Evolutionary conservation across 805 yeast species (phyloP).

Genomic region (Sugiyamaella chiloensis): DNA sequence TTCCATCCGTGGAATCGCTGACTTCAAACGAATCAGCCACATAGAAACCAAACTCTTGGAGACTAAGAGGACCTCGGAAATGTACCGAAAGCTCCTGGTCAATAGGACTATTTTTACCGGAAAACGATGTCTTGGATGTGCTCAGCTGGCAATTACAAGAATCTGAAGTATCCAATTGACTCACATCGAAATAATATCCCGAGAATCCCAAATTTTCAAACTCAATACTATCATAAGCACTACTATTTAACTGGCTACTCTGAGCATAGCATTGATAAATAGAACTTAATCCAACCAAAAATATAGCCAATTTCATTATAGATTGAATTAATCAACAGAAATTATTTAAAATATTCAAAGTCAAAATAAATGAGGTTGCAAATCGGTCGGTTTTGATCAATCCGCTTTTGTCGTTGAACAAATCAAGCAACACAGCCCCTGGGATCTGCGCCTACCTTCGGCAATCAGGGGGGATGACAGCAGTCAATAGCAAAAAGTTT

Average conservation of each 20-base stretch:
- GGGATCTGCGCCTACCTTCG: no score
- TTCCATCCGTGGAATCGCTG: background rate
- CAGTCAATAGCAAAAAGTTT: no score
- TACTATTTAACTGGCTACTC: background rate
- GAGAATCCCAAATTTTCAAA: constrained; percentile 16
- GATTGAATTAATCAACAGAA: no score
- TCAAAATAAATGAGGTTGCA: no score
- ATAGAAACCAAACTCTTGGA: constrained; percentile 76
- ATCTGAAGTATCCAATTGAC: background rate
- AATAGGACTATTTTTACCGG: constrained; percentile 75
- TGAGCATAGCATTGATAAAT: background rate
- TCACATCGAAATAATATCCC: constrained; percentile 9
- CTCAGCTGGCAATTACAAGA: constrained; percentile 1
- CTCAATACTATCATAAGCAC: constrained; percentile 4
- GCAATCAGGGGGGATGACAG: no score
- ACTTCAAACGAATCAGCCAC: constrained; percentile 2
- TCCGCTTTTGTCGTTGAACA: no score
- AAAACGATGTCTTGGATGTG: constrained; percentile 38
- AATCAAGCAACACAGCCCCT: no score
- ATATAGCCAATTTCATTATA: no score
- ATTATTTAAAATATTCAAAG: no score
- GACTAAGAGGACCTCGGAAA: constrained; percentile 83
- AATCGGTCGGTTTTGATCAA: no score
- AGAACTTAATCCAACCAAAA: no score
- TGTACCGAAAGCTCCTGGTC: constrained; percentile 85